phyloP scores from a whole-genome alignment of 495 filamentous ascomycete genomes.

The Neurospora sp. region DNA sequence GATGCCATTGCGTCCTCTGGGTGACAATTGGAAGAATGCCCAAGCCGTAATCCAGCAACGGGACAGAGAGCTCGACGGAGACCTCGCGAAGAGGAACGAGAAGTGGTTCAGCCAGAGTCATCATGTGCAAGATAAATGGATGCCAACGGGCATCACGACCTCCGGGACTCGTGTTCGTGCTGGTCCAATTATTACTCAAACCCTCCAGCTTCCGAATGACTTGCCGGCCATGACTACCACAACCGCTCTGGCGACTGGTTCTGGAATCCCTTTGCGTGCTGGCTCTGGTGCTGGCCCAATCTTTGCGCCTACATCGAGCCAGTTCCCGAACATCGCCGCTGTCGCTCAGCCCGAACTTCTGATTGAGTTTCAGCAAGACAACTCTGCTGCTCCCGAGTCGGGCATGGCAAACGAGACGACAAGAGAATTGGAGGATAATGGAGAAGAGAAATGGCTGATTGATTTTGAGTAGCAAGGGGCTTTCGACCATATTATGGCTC shows the following conservation, averaged over 20 bases:
- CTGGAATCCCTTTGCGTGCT: not conserved
- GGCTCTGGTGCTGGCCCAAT: not conserved
- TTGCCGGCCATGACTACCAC: not conserved
- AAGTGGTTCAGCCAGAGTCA: not conserved
- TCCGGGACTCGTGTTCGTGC: not conserved
- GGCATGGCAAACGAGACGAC: not conserved
- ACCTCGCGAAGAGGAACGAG: not conserved
- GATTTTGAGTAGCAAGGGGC: not conserved
- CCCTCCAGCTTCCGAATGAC: not conserved
- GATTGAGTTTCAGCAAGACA: not conserved
- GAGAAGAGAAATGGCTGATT: slow-evolving; percentile 9
- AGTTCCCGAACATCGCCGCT: not conserved
- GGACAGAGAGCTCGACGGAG: not conserved
- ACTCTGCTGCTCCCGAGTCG: not conserved
- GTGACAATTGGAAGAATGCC: not conserved
- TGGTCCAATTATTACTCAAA: not conserved
- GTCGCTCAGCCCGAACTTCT: not conserved
- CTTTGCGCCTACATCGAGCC: not conserved
- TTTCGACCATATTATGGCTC: not conserved
- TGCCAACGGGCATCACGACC: not conserved
- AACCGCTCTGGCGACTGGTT: not conserved
- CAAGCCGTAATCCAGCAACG: not conserved
- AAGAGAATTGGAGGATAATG: not conserved
- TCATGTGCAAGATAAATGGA: not conserved
- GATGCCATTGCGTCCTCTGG: not conserved